Percentiles rank a stretch among this genome's conserved stretches.
These are phyloP conservation scores for Crithidia brevicula DNA, from an alignment of 208 protist genomes.

Conservation along the genomic window DNA sequence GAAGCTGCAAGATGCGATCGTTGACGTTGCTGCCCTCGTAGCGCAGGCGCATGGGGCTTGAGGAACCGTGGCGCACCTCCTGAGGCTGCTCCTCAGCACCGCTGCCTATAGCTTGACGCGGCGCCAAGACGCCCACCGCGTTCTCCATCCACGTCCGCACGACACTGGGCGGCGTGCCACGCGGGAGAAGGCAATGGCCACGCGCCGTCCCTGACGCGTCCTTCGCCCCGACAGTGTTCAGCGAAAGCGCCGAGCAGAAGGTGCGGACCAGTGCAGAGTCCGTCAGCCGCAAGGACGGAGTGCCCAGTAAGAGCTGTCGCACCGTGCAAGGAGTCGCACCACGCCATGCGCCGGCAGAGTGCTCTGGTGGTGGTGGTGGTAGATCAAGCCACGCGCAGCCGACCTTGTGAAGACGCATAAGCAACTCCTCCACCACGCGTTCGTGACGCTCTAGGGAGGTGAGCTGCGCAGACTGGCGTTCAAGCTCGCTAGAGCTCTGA, in stretches of 20 bases:
- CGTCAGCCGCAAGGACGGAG: slow-evolving; percentile 23
- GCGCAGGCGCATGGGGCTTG: slow-evolving; percentile 11
- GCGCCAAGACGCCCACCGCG: background rate
- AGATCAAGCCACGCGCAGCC: slow-evolving; percentile 30
- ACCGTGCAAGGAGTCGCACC: slow-evolving; percentile 3
- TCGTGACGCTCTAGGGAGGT: slow-evolving; percentile 18
- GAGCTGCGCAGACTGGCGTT: background rate
- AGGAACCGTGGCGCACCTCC: too few species aligned
- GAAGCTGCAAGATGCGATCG: slow-evolving; percentile 38
- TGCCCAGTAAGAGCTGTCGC: slow-evolving; percentile 38
- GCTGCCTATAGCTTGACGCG: too few species aligned
- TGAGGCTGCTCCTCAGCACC: too few species aligned
- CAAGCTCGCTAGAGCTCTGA: background rate
- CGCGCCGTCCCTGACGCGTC: slow-evolving; percentile 1
- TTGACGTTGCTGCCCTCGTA: slow-evolving; percentile 38
- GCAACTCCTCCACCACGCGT: slow-evolving; percentile 2
- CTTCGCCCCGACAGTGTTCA: background rate
- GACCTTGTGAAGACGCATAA: slow-evolving; percentile 22
- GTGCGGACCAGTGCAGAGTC: slow-evolving; percentile 45
- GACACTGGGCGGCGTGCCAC: slow-evolving; percentile 50
- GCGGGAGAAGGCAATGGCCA: slow-evolving; percentile 47
- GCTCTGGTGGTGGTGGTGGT: background rate
- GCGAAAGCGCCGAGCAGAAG: slow-evolving; percentile 45
- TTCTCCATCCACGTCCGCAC: slow-evolving; percentile 21
- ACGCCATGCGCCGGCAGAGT: background rate